phyloP scores from a whole-genome alignment of 768 basidiomycete genomes.

The Leccinum variicolor region DNA sequence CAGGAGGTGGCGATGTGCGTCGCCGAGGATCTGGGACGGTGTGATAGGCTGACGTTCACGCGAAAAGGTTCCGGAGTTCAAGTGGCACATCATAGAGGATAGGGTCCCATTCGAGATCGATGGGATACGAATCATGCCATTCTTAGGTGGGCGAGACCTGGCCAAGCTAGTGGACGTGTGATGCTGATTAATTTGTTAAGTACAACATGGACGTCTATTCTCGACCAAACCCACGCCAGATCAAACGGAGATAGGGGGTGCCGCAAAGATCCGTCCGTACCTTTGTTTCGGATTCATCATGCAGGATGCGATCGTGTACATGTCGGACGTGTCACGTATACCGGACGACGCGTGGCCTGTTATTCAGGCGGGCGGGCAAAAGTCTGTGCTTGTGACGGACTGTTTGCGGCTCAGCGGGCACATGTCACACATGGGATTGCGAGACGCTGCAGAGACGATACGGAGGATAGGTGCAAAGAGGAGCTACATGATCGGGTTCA shows the following conservation, averaged over 20 bases:
- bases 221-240: constrained; percentile 33
- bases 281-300: constrained; percentile 69
- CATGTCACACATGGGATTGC: constrained; percentile 79
- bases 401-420: constrained; percentile 65
- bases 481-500: constrained; percentile 75
- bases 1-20: constrained; percentile 76
- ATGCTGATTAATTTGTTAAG: constrained; percentile 32
- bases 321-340: constrained; percentile 81
- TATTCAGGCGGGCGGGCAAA: constrained; percentile 29
- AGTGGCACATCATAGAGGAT: constrained; percentile 79
- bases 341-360: constrained; percentile 69
- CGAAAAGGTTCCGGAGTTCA: constrained; percentile 72
- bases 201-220: constrained; percentile 74
- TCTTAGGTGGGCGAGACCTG: constrained; percentile 43
- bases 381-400: constrained; percentile 69
- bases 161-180: not conserved
- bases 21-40: not conserved
- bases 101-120: constrained; percentile 63
- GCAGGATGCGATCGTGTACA: constrained; percentile 64
- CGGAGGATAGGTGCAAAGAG: constrained; percentile 53
- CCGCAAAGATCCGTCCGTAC: constrained; percentile 47
- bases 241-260: constrained; percentile 2
- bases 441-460: constrained; percentile 53
- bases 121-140: constrained; percentile 61
- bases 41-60: not conserved